Base-by-base conservation (phyloP, 345 rosid genomes). In the Hibiscus trionum region DNA sequence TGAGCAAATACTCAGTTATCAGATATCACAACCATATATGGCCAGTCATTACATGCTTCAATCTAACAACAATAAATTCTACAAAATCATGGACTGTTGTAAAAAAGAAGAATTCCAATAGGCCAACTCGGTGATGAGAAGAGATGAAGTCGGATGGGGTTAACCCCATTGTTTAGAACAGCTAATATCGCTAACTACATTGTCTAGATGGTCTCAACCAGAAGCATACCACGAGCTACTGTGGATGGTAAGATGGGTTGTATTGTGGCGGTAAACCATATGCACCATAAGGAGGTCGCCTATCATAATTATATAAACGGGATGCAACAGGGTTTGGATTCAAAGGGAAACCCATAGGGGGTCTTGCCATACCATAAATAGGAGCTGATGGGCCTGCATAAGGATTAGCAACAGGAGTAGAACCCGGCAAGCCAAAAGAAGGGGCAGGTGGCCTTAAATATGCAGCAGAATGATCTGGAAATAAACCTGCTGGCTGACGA, bases 241-340 rank as follows among this genome's bases (percentile, higher is more conserved):
- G 81, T 61, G 90, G 79, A 79, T 84, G 78, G 78, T 87, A 84
- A 72, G 86, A 61, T n/a, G 84, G 84, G 55, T 80, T 83, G 73
- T 80, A 81, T 42, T 79, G 90, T 67, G 82, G 79, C 42, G 86
- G 86, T 76, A 80, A 69, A 75, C 77, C 74, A 69, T 85, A 83
- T 59, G 79, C 86, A 74, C 79, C 81, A 50, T 77, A 87, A 56
- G 82, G 77, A 82, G 78, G 73, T 62, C 82, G 78, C 60, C 74
- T 44, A 15, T 59, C 74, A 57, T 59, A 71, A 46, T 55, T 9
- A 72, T 61, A 72, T 26, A 72, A 84, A 33, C 86, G 79, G 57
- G 77, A 60, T 56, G 71, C 76, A 4, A 65, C 72, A 53, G 78
- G 79, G 47, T 66, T 66, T 73, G 85, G 73, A 74, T 77, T 81